phyloP scores from a whole-genome alignment of 2,329 filamentous ascomycete genomes.

The Fonsecaea pedrosoi region DNA sequence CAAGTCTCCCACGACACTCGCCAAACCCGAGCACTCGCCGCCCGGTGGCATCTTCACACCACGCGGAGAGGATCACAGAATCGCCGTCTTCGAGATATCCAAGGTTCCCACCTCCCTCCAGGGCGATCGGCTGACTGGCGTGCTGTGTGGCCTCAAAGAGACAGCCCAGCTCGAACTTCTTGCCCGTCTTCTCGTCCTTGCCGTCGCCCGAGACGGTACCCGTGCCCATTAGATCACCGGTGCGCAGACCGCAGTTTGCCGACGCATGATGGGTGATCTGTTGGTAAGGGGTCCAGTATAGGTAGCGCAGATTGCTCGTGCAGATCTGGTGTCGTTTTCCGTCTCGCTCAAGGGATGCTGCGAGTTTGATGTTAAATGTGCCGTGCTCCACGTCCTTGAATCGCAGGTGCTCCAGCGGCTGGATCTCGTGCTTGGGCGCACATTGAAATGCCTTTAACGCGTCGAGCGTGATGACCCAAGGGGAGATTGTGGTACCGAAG shows the following conservation, averaged over 20 bases:
- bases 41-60: constrained; percentile 25
- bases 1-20: constrained; percentile 30
- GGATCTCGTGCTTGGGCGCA: constrained; percentile 24
- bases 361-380: constrained; percentile 31
- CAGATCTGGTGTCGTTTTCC: constrained; percentile 37
- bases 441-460: constrained; percentile 51
- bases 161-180: constrained; percentile 31
- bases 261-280: constrained; percentile 39
- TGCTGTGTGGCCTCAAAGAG: constrained; percentile 33
- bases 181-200: constrained; percentile 19
- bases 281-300: constrained; percentile 43
- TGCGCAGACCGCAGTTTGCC: constrained; percentile 39
- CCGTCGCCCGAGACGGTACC: constrained; percentile 39
- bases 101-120: constrained; percentile 22
- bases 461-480: constrained; percentile 66
- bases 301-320: constrained; percentile 39
- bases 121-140: constrained; percentile 12
- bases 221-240: constrained; percentile 42
- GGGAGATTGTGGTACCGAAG: constrained; percentile 64
- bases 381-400: constrained; percentile 24
- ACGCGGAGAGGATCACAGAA: constrained; percentile 30
- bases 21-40: constrained; percentile 30
- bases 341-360: constrained; percentile 28
- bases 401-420: constrained; percentile 26
- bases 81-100: constrained; percentile 32